Evolutionary conservation across 2,329 filamentous ascomycete genomes (phyloP), one percentile per base, ranked within the genome.

Genomic region (Blumeria hordei): DNA sequence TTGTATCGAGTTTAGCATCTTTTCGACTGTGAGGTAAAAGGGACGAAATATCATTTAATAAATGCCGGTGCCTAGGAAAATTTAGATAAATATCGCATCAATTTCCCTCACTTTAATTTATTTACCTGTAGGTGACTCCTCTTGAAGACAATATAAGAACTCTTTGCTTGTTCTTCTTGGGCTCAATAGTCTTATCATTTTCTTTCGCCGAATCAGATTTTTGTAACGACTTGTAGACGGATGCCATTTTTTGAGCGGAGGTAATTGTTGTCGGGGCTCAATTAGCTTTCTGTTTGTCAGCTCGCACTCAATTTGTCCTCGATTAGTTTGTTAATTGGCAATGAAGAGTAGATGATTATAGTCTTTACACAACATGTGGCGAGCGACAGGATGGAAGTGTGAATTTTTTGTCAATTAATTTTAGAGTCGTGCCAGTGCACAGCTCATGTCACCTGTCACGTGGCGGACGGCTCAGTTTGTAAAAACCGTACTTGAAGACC

Each of bases 1-100:
- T 96, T 54, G 87, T 92, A 68, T 98, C 92, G 61, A 95, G 85
- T 70, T 98, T 98, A 62, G 85, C 87, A 67, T 98, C 92, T 71
- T 94, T 94, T 65, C 87, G 81, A 60, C 82, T 81, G 68, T 98
- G 92, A 2, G 92, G 92, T 60, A 98, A 80, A 69, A 98, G 80
- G 34, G 83, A 76, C 56, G 87, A 80, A 51, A 98, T 74, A 65
- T 98, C 92, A 64, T 88, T 85, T 59, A 98, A 76, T 45, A 98
- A 74, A 70, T 98, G 92, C 45, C 92, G 84, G 69, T 95, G 92
- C 68, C 90, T 93, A 62, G 41, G 10, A 12, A 33, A 33, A 57
- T 39, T 33, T 12, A 39, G 14, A 28, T 21, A 11, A n/a, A 54
- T 56, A 58, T 50, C 57, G 52, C 49, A 49, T 52, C 53, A 37